Evolutionary conservation across 2,329 filamentous ascomycete genomes (phyloP).

Genomic region (Ceratocystis papillata): DNA sequence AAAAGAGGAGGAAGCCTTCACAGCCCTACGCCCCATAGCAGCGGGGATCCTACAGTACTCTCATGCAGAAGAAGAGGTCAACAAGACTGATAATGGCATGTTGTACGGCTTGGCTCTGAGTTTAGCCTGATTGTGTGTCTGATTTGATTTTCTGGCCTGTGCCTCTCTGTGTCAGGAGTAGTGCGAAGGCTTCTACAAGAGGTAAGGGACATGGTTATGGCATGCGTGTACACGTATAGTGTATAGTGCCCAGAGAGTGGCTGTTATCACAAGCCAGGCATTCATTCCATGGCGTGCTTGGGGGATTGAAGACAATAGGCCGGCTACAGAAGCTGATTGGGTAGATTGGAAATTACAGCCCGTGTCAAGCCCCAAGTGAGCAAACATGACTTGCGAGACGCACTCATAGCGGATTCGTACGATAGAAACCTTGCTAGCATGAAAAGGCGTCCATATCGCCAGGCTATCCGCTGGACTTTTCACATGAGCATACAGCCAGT

Average conservation of each 20-base stretch:
- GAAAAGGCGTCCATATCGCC: neutral
- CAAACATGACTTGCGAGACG: neutral
- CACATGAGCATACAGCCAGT: no score
- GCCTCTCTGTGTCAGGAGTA: neutral
- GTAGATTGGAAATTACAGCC: neutral
- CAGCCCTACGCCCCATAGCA: conserved; percentile 5
- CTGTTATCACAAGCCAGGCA: neutral
- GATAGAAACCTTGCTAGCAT: neutral
- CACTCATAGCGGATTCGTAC: neutral
- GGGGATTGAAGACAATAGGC: neutral
- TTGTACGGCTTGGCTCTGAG: neutral
- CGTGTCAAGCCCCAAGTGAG: neutral
- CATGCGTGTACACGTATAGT: no score
- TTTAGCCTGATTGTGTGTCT: neutral
- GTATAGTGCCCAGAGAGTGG: neutral
- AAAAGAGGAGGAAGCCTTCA: neutral
- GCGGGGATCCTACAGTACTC: neutral
- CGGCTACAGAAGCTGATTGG: neutral
- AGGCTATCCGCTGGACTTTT: no score
- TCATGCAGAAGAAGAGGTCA: neutral
- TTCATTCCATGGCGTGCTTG: conserved; percentile 7
- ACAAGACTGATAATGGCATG: neutral
- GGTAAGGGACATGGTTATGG: neutral
- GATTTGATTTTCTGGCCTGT: neutral
- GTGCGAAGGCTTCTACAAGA: neutral